Base-by-base conservation (phyloP, 2,329 filamentous ascomycete genomes). In the Neonectria ditissima region DNA sequence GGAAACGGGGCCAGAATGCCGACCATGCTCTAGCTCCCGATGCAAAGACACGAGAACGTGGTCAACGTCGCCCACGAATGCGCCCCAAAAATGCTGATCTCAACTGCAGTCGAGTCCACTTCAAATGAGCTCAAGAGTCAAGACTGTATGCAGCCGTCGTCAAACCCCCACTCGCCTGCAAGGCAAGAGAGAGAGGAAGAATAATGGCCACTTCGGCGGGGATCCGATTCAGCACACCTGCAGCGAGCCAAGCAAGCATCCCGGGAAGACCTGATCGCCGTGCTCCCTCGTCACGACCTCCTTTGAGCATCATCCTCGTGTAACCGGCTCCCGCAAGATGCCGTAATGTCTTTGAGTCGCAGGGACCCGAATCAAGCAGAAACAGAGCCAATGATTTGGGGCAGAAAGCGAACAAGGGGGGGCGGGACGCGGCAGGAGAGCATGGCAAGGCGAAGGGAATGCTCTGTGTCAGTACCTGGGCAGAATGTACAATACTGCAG, bases 291-390 rank as follows among this genome's bases (percentile, higher is more conserved):
- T 39, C 43, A 24, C 47, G 24, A 41, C 45, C 32, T 28, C 39
- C 32, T 47, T 20, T 11, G 22, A 41, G 41, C 59, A 62, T 54
- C 26, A 34, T 58, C 56, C 61, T 20, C 50, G 57, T 61, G 48
- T 24, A n/a, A 55, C 62, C 47, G 30, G 53, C 48, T 45, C 37
- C 51, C 30, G 50, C 62, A 60, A 62, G 63, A 65, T 65, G 50
- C 58, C 48, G 59, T 55, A 62, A 62, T 59, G 63, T 62, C 63
- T 65, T 65, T 37, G 59, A 55, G 28, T 52, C 51, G 54, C 59
- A 59, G 43, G 51, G 22, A 55, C 43, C 50, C 18, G 48, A 14
- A 39, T 55, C 57, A 18, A 43, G 26, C 54, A 65, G 44, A 37
- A 32, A 37, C 47, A 58, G 51, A 52, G 53, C 66, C 56, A 68